These are phyloP conservation scores for Chalciporus pseudorubinellus DNA, from an alignment of 768 basidiomycete genomes.

Conservation along the genomic window DNA sequence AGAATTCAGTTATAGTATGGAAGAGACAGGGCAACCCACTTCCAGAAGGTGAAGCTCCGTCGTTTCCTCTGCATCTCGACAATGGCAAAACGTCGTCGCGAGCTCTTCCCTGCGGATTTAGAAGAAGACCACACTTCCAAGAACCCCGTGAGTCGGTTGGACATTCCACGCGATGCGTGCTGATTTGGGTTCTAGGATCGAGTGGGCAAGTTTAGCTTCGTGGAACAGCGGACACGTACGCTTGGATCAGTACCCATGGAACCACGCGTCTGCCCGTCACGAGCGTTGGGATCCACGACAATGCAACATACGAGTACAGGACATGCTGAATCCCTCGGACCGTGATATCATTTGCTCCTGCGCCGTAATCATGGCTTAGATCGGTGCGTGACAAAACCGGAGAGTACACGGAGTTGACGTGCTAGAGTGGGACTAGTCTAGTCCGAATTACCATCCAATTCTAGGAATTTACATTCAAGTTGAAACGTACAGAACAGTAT, in stretches of 20 bases:
- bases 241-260: too few relatives aligned
- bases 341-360: too few relatives aligned
- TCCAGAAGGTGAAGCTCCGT: not conserved
- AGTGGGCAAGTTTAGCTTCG: too few relatives aligned
- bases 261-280: too few relatives aligned
- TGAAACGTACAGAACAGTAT: constrained; percentile 1
- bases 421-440: too few relatives aligned
- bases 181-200: too few relatives aligned
- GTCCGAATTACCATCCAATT: constrained; percentile 17
- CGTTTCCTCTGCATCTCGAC: not conserved
- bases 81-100: not conserved
- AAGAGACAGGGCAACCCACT: not conserved
- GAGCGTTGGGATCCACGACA: too few relatives aligned
- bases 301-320: too few relatives aligned
- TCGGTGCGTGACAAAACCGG: not conserved
- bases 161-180: too few relatives aligned
- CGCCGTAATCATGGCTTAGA: not conserved
- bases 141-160: not conserved
- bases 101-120: not conserved
- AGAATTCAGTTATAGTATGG: not conserved
- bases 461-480: constrained; percentile 20
- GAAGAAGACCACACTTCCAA: not conserved
- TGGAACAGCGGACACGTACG: not conserved
- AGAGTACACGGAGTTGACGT: too few relatives aligned
- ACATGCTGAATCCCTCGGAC: too few relatives aligned